Evolutionary conservation across 1,284 basidiomycete genomes (phyloP).

Genomic region (Heterobasidion parviporum): DNA sequence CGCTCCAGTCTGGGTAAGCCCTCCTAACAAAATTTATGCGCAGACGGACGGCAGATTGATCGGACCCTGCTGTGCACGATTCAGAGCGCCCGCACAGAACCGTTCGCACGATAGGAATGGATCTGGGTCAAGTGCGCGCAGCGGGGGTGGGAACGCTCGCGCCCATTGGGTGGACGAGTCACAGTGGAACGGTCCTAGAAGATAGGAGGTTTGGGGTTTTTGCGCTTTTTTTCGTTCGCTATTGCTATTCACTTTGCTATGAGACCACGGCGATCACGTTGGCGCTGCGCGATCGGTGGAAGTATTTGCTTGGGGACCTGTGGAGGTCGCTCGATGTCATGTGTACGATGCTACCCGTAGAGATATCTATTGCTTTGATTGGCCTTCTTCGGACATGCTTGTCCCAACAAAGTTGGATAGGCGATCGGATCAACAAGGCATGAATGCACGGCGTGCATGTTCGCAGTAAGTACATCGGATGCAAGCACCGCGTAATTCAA

Average conservation of each 20-base stretch:
- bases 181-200: constrained; percentile 1
- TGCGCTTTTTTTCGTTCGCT: neutral
- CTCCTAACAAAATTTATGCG: neutral
- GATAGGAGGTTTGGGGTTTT: neutral
- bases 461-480: too few relatives aligned
- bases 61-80: neutral
- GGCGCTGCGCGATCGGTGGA: too few relatives aligned
- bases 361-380: neutral
- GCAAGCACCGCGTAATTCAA: neutral
- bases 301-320: too few relatives aligned
- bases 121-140: neutral
- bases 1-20: neutral
- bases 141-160: neutral
- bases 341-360: neutral
- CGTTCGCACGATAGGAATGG: neutral
- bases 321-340: neutral
- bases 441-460: too few relatives aligned
- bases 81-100: neutral
- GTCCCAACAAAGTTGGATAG: too few relatives aligned
- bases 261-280: too few relatives aligned
- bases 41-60: neutral
- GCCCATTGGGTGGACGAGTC: constrained; percentile 3
- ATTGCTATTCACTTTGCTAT: neutral
- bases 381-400: too few relatives aligned
- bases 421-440: too few relatives aligned